Base-by-base conservation (phyloP, 768 basidiomycete species). In the Strobilomyces confusus region DNA sequence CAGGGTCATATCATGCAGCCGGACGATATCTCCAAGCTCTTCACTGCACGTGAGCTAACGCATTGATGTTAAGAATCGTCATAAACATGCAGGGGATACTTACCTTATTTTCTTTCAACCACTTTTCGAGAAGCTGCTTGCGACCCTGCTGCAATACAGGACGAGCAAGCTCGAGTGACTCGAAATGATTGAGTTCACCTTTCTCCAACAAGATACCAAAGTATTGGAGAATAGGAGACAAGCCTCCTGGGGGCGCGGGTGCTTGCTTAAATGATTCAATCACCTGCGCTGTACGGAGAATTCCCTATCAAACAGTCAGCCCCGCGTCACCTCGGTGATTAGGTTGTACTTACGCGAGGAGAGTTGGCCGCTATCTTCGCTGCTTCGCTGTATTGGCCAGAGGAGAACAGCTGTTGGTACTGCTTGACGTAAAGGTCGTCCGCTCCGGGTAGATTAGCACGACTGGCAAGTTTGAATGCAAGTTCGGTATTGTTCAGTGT, bases 81-180 rank as follows among this genome's bases (percentile, higher is more conserved):
- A 41, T 23, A 14, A 58, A 70, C 42, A 7, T 43, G 30, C 26
- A 34, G 7, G 3, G 13, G 37, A 48, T 17, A 49, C 54, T 37
- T 54, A 87, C 94, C 84, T 98, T 99, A 76, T 97, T 98, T 79
- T 99, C 97, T 73, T 99, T 99, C 56, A 99, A 75, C 97, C 97
- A 99, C 65, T 98, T 98, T 77, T 99, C 97, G 15, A 99, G 77
- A 42, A 98, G 76, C 64, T 98, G 92, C 73, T 99, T 98, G 69
- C 93, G 84, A 33, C 93, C 93, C 73, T 99, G 97, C 60, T 91
- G 87, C 42, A 99, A 75, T 9, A 99, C 97, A 17, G 97, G 97
- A 44, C 94, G 84, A 1, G 97, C 97, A 43, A 99, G 82, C 69
- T 99, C 97, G 30, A 99, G 72, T 14, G 92, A 95, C 70, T 99